Conservation (phyloP, 2,329 filamentous ascomycete species). For the Aspergillus texensis region DNA sequence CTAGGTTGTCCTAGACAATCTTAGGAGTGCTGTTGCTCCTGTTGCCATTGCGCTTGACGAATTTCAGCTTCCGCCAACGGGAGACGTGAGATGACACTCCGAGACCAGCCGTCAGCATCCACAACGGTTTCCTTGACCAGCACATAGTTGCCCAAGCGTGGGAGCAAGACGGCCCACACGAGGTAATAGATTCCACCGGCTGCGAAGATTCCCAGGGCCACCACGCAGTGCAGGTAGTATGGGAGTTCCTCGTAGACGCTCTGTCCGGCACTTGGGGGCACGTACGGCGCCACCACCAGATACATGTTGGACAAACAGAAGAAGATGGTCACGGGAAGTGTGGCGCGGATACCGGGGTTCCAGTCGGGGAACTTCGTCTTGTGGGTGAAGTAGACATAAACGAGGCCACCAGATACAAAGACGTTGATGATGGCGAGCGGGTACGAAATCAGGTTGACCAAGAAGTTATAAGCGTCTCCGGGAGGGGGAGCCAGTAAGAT, state of each 20-base stretch:
- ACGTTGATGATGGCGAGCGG: conserved; percentile 53
- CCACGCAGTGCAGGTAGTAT: conserved; percentile 58
- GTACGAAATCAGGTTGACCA: conserved; percentile 45
- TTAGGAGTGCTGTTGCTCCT: conserved; percentile 2
- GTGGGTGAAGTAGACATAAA: conserved; percentile 49
- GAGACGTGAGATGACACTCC: conserved; percentile 55
- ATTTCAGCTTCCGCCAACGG: conserved; percentile 31
- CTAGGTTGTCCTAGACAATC: neutral
- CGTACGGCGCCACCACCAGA: conserved; percentile 55
- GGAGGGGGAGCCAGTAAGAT: conserved; percentile 68
- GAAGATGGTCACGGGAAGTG: conserved; percentile 54
- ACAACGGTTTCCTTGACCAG: conserved; percentile 59
- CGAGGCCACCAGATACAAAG: conserved; percentile 53
- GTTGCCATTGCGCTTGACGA: conserved; percentile 1
- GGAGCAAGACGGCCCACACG: conserved; percentile 54
- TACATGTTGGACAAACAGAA: conserved; percentile 58
- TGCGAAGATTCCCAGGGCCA: conserved; percentile 54
- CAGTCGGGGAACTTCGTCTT: conserved; percentile 46
- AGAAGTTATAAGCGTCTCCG: conserved; percentile 69
- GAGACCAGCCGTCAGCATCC: conserved; percentile 66
- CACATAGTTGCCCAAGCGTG: conserved; percentile 50
- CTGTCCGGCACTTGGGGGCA: conserved; percentile 51
- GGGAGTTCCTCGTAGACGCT: conserved; percentile 57
- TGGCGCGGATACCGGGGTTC: conserved; percentile 53
- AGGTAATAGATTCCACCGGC: conserved; percentile 56